These are phyloP conservation scores for Phoma sp. DNA, from an alignment of 2,329 filamentous ascomycete genomes.

Conservation along the genomic window DNA sequence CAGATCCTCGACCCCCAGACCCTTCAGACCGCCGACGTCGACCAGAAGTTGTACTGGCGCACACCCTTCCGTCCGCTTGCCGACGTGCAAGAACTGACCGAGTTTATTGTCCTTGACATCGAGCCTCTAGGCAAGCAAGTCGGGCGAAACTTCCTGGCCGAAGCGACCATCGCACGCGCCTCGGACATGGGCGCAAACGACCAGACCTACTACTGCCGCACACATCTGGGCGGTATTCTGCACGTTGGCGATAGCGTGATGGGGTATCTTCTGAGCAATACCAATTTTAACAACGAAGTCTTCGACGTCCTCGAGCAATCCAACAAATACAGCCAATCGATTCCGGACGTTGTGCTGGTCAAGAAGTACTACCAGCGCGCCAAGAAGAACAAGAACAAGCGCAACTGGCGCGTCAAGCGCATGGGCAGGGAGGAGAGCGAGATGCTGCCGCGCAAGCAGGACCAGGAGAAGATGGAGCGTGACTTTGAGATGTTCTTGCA, in stretches of 20 bases:
- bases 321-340: constrained; percentile 71
- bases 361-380: constrained; percentile 95
- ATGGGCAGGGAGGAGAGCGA: constrained; percentile 91
- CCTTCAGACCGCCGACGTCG: constrained; percentile 87
- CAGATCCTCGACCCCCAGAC: constrained; percentile 90
- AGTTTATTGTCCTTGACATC: constrained; percentile 95
- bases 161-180: constrained; percentile 86
- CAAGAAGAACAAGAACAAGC: constrained; percentile 71
- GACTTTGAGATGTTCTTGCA: constrained; percentile 98
- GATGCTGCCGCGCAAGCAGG: constrained; percentile 81
- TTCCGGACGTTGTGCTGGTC: constrained; percentile 92
- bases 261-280: constrained; percentile 88
- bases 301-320: constrained; percentile 85
- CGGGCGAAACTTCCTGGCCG: constrained; percentile 83
- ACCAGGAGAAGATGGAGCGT: constrained; percentile 85
- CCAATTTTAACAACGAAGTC: constrained; percentile 90
- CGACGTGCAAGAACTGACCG: constrained; percentile 82
- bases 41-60: constrained; percentile 86
- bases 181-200: constrained; percentile 87
- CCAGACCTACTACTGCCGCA: constrained; percentile 85
- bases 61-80: constrained; percentile 83
- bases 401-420: constrained; percentile 91
- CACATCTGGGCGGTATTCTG: constrained; percentile 84
- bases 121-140: constrained; percentile 77
- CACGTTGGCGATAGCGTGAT: constrained; percentile 90